Percentiles rank a stretch among this genome's conserved stretches.
Evolutionary conservation across 2,329 filamentous ascomycete genomes (phyloP).

Genomic region (Zymoseptoria pseudotritici): DNA sequence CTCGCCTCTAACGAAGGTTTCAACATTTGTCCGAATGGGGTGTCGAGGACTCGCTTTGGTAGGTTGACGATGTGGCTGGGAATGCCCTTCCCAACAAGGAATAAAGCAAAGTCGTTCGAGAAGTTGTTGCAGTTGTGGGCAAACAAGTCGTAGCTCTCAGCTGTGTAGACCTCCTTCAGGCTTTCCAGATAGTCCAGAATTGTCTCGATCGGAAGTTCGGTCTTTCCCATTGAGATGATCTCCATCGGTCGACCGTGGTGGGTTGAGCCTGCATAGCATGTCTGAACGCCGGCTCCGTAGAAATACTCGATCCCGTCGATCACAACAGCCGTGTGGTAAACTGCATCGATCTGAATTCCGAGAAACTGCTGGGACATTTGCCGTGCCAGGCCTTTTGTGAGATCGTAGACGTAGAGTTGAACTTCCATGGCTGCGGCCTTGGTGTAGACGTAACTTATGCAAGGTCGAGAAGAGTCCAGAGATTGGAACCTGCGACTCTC

Average conservation of each 20-base stretch:
- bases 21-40: slow-evolving; percentile 82
- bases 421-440: slow-evolving; percentile 36
- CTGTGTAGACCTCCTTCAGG: slow-evolving; percentile 71
- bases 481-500: no score
- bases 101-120: slow-evolving; percentile 83
- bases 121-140: slow-evolving; percentile 97
- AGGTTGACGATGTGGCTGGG: slow-evolving; percentile 79
- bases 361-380: slow-evolving; percentile 53
- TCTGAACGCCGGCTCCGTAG: slow-evolving; percentile 81
- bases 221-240: slow-evolving; percentile 64
- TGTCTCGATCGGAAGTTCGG: slow-evolving; percentile 69
- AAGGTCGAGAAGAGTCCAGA: no score
- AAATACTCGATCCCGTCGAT: slow-evolving; percentile 81
- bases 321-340: slow-evolving; percentile 91
- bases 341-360: slow-evolving; percentile 72
- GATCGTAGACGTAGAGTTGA: slow-evolving; percentile 46
- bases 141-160: slow-evolving; percentile 75
- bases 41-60: slow-evolving; percentile 75
- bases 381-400: slow-evolving; percentile 36
- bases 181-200: slow-evolving; percentile 84
- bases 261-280: slow-evolving; percentile 70
- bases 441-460: no score
- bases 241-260: slow-evolving; percentile 83
- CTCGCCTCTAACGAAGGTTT: slow-evolving; percentile 64
- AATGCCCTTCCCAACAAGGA: slow-evolving; percentile 80